A percentile compares a stretch with the other conserved stretches of the same genome.
phyloP scores from a whole-genome alignment of 1,284 basidiomycete species.

The Pterulicium gracile region DNA sequence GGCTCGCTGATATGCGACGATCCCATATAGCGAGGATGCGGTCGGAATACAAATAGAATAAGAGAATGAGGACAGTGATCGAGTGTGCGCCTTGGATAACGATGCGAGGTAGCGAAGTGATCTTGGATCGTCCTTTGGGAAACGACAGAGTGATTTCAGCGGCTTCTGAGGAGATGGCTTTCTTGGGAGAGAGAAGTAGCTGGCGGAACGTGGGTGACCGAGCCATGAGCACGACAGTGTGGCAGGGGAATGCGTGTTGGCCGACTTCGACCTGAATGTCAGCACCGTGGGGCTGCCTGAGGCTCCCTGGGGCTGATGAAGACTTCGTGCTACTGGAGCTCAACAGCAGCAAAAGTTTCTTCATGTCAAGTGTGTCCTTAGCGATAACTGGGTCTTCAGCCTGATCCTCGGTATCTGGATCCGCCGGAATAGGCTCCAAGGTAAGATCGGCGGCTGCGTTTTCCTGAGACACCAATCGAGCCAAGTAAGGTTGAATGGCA shows the following conservation, averaged over 20 bases:
- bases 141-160: not conserved
- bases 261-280: conserved; percentile 47
- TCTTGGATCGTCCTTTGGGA: not conserved
- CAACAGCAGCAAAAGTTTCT: conserved; percentile 2
- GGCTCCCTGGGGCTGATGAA: conserved; percentile 13
- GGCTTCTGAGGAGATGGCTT: not conserved
- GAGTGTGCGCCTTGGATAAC: not conserved
- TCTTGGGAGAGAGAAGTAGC: conserved; percentile 27
- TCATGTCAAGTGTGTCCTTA: conserved; percentile 4
- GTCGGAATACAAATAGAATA: conserved; percentile 3
- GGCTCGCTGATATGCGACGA: conserved; percentile 45
- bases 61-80: not conserved
- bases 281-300: conserved; percentile 36
- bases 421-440: not conserved
- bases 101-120: not conserved
- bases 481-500: conserved; percentile 45
- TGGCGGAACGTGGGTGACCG: conserved; percentile 41
- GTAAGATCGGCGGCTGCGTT: not conserved
- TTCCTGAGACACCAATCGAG: not conserved
- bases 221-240: conserved; percentile 54
- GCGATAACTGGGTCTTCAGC: not conserved
- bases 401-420: not conserved
- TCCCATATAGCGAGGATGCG: conserved; percentile 58
- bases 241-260: conserved; percentile 45
- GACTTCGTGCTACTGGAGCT: conserved; percentile 11